Percentiles rank a stretch among this genome's conserved stretches.
phyloP scores from a whole-genome alignment of 2,329 filamentous ascomycete genomes.

The Botrytis fragariae region DNA sequence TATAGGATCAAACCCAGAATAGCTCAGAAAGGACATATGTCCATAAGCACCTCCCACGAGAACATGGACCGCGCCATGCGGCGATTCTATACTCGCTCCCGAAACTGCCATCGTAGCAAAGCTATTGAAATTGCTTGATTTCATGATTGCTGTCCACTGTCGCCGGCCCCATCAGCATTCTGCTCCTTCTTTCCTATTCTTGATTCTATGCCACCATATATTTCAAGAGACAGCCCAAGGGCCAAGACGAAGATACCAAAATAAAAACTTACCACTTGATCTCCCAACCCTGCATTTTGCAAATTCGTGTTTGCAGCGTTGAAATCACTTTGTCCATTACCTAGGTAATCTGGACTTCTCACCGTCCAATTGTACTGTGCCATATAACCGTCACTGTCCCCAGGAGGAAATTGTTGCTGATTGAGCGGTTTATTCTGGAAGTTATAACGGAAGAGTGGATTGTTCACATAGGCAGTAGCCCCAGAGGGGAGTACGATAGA shows the following conservation, averaged over 20 bases:
- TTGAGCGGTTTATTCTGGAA: conserved; percentile 43
- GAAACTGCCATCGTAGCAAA: conserved; percentile 44
- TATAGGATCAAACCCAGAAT: conserved; percentile 47
- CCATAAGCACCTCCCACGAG: conserved; percentile 40
- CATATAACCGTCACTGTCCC: conserved; percentile 36
- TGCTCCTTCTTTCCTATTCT: background rate
- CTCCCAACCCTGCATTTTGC: conserved; percentile 26
- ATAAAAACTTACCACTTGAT: conserved; percentile 23
- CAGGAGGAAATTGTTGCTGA: conserved; percentile 42
- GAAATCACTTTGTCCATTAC: conserved; percentile 24
- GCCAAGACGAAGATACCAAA: background rate
- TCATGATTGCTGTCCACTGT: conserved; percentile 46
- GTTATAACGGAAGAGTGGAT: conserved; percentile 52
- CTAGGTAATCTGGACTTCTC: conserved; percentile 24
- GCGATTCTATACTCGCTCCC: conserved; percentile 45
- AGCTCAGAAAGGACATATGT: conserved; percentile 44
- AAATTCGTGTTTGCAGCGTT: conserved; percentile 26
- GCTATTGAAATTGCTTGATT: conserved; percentile 40
- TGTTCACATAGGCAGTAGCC: conserved; percentile 40
- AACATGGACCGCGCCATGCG: conserved; percentile 46
- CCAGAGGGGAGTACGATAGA: conserved; percentile 35
- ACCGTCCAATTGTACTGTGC: conserved; percentile 40
- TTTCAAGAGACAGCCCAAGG: background rate
- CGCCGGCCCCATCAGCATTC: background rate
- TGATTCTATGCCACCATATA: background rate